Base-by-base conservation (phyloP, 2,329 filamentous ascomycete species). In the Dothiorella sarmentorum region DNA sequence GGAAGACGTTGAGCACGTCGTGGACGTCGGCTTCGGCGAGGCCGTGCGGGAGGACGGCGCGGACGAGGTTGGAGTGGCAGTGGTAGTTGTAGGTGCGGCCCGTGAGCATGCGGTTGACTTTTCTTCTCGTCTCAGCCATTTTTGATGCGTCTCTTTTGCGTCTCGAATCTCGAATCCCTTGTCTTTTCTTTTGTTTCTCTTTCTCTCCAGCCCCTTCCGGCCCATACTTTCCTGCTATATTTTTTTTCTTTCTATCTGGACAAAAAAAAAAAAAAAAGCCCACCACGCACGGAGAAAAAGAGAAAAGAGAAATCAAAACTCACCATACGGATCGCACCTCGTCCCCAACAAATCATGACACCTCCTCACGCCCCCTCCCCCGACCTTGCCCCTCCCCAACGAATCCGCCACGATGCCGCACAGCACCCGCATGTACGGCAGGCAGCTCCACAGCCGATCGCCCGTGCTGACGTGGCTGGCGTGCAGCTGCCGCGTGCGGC, bases 1-100 rank as follows among this genome's bases (percentile, higher is more conserved):
- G 90, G 69, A 95, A 94, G 3, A 95, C 78, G 67, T 95, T 95
- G 56, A 95, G 79, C 0, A 95, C 90, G 69, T 95, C 90, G 67
- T 95, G 90, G 1, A 94, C 84, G 68, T 94, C 89, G 27, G 78
- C 77, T 72, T 94, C 90, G 4, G 78, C 80, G 40, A 94, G 71
- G 0, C 89, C 88, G 61, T 79, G 85, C 0, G 86, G 85, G 1
- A 86, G 62, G 2, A 94, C 83, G 0, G 90, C 88, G 3, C 90
- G 83, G 1, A 84, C 85, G 10, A 95, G 80, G 70, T 95, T 95
- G 1, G 87, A 90, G 68, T 93, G 90, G 71, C 90, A 95, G 70
- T 94, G 89, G 71, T 83, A 93, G 70, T 94, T 87, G 69, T 91
- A 94, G 29, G 80, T 79, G 51, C 83, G 80, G n/a, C 85, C 85